Conservation (phyloP, 176 grass and related monocot genomes). For the Avena insularis region DNA sequence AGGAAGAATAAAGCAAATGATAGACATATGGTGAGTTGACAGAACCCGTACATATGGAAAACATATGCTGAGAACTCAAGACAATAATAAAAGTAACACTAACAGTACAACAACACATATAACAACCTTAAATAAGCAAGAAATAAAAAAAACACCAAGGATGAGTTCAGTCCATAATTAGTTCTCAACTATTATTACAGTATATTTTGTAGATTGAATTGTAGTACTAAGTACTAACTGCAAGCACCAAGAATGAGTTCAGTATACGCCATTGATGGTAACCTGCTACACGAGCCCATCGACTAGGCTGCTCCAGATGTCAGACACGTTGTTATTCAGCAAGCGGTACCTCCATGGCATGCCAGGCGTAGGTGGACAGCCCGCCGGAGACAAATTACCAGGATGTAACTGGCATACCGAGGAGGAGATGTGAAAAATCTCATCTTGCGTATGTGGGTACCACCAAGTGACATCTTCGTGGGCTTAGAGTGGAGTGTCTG, state of each 20-base stretch:
- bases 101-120: slow-evolving; percentile 3
- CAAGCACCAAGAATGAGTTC: neutral
- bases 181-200: neutral
- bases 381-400: neutral
- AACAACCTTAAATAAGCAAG: neutral
- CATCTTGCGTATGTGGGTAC: neutral
- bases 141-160: neutral
- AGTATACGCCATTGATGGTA: neutral
- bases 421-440: neutral
- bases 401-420: neutral
- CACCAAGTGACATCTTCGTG: neutral
- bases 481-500: neutral
- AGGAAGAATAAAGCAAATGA: neutral
- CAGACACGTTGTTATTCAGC: neutral
- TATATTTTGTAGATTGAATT: slow-evolving; percentile 2
- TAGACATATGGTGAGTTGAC: neutral
- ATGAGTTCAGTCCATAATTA: neutral
- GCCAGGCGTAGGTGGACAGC: neutral
- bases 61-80: neutral
- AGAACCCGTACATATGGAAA: neutral
- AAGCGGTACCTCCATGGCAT: neutral
- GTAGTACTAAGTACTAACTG: slow-evolving; percentile 7
- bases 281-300: neutral
- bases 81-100: neutral
- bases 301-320: neutral